Percentiles rank a stretch among this genome's conserved stretches.
Evolutionary conservation across 352 stramenopile species (phyloP).

Genomic region (Phytophthora cryptogea): DNA sequence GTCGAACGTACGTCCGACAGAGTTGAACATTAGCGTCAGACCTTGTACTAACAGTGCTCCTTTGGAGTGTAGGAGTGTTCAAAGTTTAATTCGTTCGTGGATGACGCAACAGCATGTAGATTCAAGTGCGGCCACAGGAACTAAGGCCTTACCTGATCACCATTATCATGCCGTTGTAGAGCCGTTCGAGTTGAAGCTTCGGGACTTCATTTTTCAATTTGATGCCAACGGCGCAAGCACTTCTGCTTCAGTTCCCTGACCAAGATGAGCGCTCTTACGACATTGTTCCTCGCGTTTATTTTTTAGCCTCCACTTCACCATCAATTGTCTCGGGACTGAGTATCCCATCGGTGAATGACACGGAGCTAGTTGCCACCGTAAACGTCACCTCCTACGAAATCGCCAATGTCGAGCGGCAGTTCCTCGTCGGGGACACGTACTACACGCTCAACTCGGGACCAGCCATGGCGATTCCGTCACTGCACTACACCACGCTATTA

Average conservation of each 20-base stretch:
- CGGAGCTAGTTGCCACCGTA: conserved; percentile 8
- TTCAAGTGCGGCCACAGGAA: neutral
- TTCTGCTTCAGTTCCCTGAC: neutral
- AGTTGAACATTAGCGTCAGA: conserved; percentile 9
- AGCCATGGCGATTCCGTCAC: conserved; percentile 21
- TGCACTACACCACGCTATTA: conserved; percentile 32
- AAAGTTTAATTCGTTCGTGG: neutral
- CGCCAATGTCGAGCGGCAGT: conserved; percentile 27
- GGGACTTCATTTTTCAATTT: conserved; percentile 11
- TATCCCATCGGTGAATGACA: conserved; percentile 19
- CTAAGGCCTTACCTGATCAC: neutral
- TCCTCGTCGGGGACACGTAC: conserved; percentile 26
- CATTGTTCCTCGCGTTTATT: conserved; percentile 5
- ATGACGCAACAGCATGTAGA: neutral
- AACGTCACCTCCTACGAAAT: conserved; percentile 29
- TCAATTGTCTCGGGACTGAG: conserved; percentile 13
- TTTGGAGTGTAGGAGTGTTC: neutral
- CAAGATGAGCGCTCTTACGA: conserved; percentile 11
- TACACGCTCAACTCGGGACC: conserved; percentile 30
- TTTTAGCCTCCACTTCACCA: conserved; percentile 7
- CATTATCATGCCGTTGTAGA: neutral
- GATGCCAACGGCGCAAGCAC: neutral
- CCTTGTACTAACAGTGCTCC: neutral
- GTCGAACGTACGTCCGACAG: neutral
- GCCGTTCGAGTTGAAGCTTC: neutral